Evolutionary conservation across 768 basidiomycete species (phyloP).

Genomic region (Tulasnella calospora): DNA sequence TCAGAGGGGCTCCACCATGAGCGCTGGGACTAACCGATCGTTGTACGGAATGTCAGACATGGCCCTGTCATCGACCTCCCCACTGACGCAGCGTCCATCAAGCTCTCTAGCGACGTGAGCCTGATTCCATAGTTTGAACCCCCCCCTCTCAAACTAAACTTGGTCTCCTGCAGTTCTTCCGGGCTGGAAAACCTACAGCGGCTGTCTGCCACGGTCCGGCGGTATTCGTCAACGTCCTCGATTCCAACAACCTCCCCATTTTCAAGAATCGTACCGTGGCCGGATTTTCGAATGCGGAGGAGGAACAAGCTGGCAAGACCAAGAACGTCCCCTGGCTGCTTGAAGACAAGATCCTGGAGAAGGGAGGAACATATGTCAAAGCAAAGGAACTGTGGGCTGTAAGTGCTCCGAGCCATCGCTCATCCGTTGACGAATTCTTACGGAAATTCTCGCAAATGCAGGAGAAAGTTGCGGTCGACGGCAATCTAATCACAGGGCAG

Average conservation of each 20-base stretch:
- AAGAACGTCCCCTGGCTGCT: constrained; percentile 63
- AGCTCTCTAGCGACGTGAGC: constrained; percentile 53
- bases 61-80: constrained; percentile 72
- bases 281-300: constrained; percentile 70
- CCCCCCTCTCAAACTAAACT: not conserved
- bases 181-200: constrained; percentile 56
- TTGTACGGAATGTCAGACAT: constrained; percentile 38
- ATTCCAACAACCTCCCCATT: constrained; percentile 57
- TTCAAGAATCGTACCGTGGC: constrained; percentile 56
- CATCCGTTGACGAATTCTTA: too few relatives aligned
- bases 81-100: constrained; percentile 50
- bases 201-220: constrained; percentile 82
- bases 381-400: constrained; percentile 54
- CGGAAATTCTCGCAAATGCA: not conserved
- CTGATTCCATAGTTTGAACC: not conserved
- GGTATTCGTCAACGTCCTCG: constrained; percentile 56
- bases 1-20: not conserved
- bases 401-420: constrained; percentile 33
- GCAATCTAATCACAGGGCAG: constrained; percentile 24
- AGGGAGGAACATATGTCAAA: constrained; percentile 65
- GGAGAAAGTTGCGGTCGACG: constrained; percentile 23
- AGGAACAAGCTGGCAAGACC: constrained; percentile 45
- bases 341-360: constrained; percentile 56
- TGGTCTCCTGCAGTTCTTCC: constrained; percentile 51
- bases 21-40: not conserved